Evolutionary conservation across 768 basidiomycete genomes (phyloP).

Genomic region (Mycena latifolia): DNA sequence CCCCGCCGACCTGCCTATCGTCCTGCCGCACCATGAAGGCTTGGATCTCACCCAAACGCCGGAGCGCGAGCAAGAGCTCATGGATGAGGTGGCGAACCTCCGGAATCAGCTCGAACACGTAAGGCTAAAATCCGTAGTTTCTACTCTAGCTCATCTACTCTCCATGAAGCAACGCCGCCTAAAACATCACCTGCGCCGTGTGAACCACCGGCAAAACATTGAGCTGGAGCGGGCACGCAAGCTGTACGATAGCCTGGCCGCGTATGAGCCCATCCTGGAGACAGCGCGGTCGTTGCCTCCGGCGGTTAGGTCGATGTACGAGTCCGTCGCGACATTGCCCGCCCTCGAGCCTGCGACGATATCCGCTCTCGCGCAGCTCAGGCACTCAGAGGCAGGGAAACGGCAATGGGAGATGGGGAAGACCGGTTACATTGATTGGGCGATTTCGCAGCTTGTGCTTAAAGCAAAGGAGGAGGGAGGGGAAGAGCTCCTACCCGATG

Average conservation of each 20-base stretch:
- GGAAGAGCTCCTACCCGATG: constrained; percentile 30
- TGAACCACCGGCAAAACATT: constrained; percentile 60
- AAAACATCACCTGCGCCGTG: constrained; percentile 66
- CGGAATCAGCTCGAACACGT: constrained; percentile 78
- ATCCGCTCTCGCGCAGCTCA: constrained; percentile 51
- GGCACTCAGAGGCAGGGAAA: constrained; percentile 69
- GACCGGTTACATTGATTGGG: constrained; percentile 86
- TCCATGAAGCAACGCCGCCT: constrained; percentile 72
- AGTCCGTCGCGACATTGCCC: constrained; percentile 62
- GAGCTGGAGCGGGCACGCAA: constrained; percentile 61
- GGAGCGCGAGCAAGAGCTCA: constrained; percentile 70
- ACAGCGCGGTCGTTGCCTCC: constrained; percentile 13
- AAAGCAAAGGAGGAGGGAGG: constrained; percentile 41
- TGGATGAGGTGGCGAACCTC: constrained; percentile 77
- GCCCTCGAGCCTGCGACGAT: constrained; percentile 53
- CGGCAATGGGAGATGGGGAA: constrained; percentile 83
- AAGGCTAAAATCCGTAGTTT: constrained; percentile 18
- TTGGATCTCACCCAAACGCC: constrained; percentile 73
- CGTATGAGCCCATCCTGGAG: constrained; percentile 31
- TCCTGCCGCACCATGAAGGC: constrained; percentile 81
- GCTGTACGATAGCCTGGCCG: constrained; percentile 52
- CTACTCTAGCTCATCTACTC: constrained; percentile 6
- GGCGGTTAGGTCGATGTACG: constrained; percentile 54
- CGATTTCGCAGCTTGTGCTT: constrained; percentile 65
- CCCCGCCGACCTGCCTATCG: constrained; percentile 74